Conservation (phyloP, 208 protist genomes). For the Wallacemonas sp. region DNA sequence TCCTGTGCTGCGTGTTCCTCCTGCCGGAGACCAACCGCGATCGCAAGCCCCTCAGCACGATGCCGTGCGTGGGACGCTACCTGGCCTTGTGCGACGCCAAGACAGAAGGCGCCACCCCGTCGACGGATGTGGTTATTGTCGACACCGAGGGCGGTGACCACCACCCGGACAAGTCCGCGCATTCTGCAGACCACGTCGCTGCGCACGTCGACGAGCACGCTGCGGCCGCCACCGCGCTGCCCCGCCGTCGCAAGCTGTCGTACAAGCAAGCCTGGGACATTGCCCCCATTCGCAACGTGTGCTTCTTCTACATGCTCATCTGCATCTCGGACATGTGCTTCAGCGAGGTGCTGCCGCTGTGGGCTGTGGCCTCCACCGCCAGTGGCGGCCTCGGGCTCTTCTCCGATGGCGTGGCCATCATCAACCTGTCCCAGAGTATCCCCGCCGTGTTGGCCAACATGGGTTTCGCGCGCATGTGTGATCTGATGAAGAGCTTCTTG, state of each 20-base stretch:
- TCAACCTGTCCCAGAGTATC: constrained; percentile 42
- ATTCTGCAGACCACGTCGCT: no score
- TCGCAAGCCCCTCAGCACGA: constrained; percentile 15
- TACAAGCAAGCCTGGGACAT: constrained; percentile 47
- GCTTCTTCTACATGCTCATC: constrained; percentile 59
- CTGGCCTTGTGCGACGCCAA: not conserved
- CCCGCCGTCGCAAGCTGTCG: constrained; percentile 21
- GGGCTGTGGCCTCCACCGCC: constrained; percentile 39
- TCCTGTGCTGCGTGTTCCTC: constrained; percentile 40
- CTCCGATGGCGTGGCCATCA: constrained; percentile 34
- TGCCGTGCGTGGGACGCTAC: constrained; percentile 7
- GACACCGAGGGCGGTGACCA: not conserved
- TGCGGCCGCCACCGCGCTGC: not conserved
- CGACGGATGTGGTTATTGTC: constrained; percentile 12
- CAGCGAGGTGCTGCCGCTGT: constrained; percentile 62
- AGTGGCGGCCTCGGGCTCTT: constrained; percentile 46
- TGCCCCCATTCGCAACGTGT: constrained; percentile 35
- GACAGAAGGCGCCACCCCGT: not conserved
- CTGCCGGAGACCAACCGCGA: constrained; percentile 50
- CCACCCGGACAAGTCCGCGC: no score
- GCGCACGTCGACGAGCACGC: not conserved
- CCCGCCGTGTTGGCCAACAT: constrained; percentile 54
- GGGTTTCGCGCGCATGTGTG: constrained; percentile 35
- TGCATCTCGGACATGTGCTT: constrained; percentile 52
- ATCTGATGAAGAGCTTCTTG: constrained; percentile 26